Evolutionary conservation across 2,329 filamentous ascomycete genomes (phyloP), one percentile per base, ranked within the genome.

Genomic region (Beauveria sp.): DNA sequence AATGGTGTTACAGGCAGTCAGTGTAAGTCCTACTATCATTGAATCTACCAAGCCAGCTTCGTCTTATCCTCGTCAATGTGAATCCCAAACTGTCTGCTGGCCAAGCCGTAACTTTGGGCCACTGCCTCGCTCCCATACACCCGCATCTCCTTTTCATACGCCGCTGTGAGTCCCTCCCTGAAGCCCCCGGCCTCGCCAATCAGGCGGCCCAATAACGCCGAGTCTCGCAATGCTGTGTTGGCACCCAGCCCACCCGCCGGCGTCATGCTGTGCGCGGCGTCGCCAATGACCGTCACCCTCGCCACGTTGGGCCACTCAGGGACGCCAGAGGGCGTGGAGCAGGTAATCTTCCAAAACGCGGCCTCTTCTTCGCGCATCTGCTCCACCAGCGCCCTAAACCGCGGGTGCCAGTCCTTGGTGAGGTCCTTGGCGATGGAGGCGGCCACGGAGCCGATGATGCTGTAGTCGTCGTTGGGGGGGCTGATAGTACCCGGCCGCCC

Each of bases 291-390:
- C 0, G 83, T 85, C 10, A 85, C 82, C 0, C 84, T 76, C 0
- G 80, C 77, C 58, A 84, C 78, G 50, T 84, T 86, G 9, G 72
- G 66, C 85, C 85, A 87, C 50, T 80, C 75, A 0, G 85, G 84
- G 0, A 87, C 82, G 1, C 84, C 84, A 0, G 75, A 75, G 0
- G 84, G 84, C 0, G 77, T 79, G 0, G 83, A 86, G 64, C 83
- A 87, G 2, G 84, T 86, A 53, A 88, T 86, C 66, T 86, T 87
- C 83, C 84, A 87, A 64, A 88, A 87, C 0, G 85, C 84, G 0
- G 84, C 81, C 64, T 87, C 82, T 0, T 70, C 64, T 60, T 79
- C 80, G 5, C 73, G 68, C 81, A 86, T 86, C 41, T 84, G 66
- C 6, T 86, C 82, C 62, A 88, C 81, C 0, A 88, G 70, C 1